Base-by-base conservation (phyloP, 2,329 filamentous ascomycete species). In the Leptographium flavum region DNA sequence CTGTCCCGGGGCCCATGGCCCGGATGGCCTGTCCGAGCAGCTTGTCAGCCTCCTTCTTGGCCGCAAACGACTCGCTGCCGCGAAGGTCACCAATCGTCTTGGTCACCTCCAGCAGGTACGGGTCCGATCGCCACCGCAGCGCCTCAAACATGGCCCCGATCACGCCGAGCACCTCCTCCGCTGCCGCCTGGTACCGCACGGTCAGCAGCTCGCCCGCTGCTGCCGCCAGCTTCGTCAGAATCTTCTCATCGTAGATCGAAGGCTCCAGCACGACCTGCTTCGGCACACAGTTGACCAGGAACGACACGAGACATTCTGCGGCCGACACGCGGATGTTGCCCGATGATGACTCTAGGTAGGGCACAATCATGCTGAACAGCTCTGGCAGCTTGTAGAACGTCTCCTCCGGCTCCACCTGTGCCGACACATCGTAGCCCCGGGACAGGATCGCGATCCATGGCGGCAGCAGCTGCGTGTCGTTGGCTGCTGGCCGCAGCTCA, bases 371-470 rank as follows among this genome's bases (percentile, higher is more conserved):
- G 45, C 71, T 71, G 61, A 96, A 95, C 0, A 96, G 68, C 27
- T 83, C 81, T 0, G 92, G 88, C 3, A 98, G 67, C 55, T 92
- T 93, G 58, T 83, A 77, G 58, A 96, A 96, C 0, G 88, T 94
- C 45, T 95, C 87, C 45, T 93, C 83, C 3, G 88, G 82, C 53
- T 86, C 81, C 43, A 95, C 73, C 58, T 94, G 87, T 1, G 87
- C 83, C 5, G 87, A 86, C 6, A 96, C 87, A 59, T 95, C 88
- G 62, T 95, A 96, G 7, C 88, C 92, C 61, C 92, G 73, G 13
- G 90, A 95, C 21, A 98, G 65, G 45, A 98, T 92, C 13, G 92
- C 92, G 55, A 98, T 87, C 92, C 92, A 98, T 0, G 92, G 85
- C 1, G 92, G 92, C 4, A 96, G 76, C 28, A 98, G 74, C 62